These are phyloP conservation scores for Pleurotus tuber-regium DNA, from an alignment of 768 basidiomycete genomes.

Conservation along the genomic window DNA sequence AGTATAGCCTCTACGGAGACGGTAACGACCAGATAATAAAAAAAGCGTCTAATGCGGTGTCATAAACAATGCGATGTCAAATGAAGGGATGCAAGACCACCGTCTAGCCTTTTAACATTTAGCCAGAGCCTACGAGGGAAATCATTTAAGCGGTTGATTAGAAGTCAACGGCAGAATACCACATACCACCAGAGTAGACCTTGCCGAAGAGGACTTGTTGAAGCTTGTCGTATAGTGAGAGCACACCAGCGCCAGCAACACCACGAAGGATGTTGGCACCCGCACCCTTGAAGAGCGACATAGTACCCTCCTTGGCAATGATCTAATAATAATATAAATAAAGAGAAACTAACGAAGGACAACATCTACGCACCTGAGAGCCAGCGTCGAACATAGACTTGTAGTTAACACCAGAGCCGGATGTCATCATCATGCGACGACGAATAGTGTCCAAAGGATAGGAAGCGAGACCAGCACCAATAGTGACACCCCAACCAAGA, in stretches of 20 bases:
- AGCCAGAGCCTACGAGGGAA: conserved; percentile 41
- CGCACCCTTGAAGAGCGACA: conserved; percentile 99
- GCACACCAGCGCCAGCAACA: conserved; percentile 99
- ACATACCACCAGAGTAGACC: conserved; percentile 94
- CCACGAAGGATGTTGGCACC: conserved; percentile 96
- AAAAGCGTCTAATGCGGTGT: conserved; percentile 34
- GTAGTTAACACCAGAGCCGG: conserved; percentile 93
- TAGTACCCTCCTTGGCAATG: conserved; percentile 90
- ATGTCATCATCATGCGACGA: conserved; percentile 99
- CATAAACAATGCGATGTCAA: conserved; percentile 19
- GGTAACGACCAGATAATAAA: conserved; percentile 20
- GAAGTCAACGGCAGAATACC: background rate
- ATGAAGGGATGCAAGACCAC: background rate
- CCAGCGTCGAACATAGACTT: conserved; percentile 99
- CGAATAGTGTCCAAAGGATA: conserved; percentile 93
- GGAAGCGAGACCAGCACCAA: conserved; percentile 98
- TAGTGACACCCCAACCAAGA: conserved; percentile 99
- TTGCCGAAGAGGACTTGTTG: conserved; percentile 97
- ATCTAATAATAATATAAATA: conserved; percentile 39
- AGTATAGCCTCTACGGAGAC: conserved; percentile 14
- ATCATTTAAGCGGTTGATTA: background rate
- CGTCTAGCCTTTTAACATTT: conserved; percentile 25
- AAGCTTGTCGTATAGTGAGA: conserved; percentile 98
- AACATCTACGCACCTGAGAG: conserved; percentile 47
- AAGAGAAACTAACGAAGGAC: background rate